Evolutionary conservation across 1,284 basidiomycete genomes (phyloP).

Genomic region (Sporisorium sorghi): DNA sequence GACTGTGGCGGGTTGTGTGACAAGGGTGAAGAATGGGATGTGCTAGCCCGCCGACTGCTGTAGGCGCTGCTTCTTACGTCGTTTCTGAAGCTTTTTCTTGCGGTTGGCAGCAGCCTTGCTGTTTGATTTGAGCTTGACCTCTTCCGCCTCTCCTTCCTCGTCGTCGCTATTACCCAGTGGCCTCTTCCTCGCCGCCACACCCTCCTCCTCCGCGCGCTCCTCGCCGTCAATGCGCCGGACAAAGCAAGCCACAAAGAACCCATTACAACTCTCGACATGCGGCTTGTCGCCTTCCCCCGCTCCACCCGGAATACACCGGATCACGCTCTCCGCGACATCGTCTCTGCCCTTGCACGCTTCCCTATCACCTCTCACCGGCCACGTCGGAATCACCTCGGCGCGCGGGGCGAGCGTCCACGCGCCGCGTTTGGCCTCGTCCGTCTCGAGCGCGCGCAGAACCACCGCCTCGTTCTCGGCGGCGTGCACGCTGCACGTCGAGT

Average conservation of each 20-base stretch:
- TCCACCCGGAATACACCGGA: slow-evolving; percentile 57
- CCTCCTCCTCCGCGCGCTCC: not conserved
- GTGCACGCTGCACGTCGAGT: slow-evolving; percentile 95
- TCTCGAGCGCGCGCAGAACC: slow-evolving; percentile 72
- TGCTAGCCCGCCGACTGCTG: slow-evolving; percentile 3
- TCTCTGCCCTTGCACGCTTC: slow-evolving; percentile 33
- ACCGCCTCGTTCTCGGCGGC: slow-evolving; percentile 89
- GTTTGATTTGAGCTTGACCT: slow-evolving; percentile 3
- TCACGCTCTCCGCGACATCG: slow-evolving; percentile 36
- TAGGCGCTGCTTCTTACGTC: slow-evolving; percentile 37
- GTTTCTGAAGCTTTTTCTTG: slow-evolving; percentile 42
- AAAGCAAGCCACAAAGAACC: slow-evolving; percentile 64
- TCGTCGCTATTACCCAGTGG: slow-evolving; percentile 5
- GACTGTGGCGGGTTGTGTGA: not conserved
- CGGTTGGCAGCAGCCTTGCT: slow-evolving; percentile 28
- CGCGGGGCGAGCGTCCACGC: slow-evolving; percentile 58
- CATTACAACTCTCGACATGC: slow-evolving; percentile 53
- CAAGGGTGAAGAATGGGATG: not conserved
- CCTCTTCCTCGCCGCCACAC: slow-evolving; percentile 1
- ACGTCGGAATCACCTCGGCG: slow-evolving; percentile 49
- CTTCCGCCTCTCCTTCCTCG: slow-evolving; percentile 4
- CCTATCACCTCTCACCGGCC: slow-evolving; percentile 53
- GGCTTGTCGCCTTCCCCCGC: slow-evolving; percentile 9
- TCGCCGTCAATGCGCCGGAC: slow-evolving; percentile 2
- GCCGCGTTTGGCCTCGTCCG: slow-evolving; percentile 47